Percentiles rank a stretch among this genome's conserved stretches.
Conservation (phyloP, 2,329 filamentous ascomycete genomes). For the Neofusicoccum cordaticola region DNA sequence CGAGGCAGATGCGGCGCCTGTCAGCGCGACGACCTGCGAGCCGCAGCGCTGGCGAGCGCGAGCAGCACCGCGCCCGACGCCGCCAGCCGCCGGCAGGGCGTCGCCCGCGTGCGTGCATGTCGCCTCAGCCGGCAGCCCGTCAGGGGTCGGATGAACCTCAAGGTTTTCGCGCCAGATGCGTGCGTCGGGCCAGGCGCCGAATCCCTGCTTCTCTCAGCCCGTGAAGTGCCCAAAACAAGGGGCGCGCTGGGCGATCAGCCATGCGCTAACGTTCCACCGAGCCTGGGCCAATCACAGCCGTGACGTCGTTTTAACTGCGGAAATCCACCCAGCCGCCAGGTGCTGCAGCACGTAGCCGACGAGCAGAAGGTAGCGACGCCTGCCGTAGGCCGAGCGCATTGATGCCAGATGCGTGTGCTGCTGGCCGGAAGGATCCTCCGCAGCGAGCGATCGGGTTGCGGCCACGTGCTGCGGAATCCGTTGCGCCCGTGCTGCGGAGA, state of each 20-base stretch:
- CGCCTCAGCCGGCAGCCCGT: conserved; percentile 7
- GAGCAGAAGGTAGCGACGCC: background rate
- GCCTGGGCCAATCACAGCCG: background rate
- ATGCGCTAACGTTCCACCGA: conserved; percentile 10
- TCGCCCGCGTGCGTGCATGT: background rate
- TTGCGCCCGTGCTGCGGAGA: conserved; percentile 9
- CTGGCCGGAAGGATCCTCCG: background rate
- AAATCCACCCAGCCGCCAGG: background rate
- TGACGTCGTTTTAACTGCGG: background rate
- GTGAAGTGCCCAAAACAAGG: conserved; percentile 10
- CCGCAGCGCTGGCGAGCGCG: background rate
- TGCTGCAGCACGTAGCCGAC: background rate
- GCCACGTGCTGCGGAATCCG: conserved; percentile 1
- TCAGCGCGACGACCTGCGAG: background rate
- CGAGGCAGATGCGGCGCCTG: background rate
- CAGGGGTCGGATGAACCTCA: conserved; percentile 9
- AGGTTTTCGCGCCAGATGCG: conserved; percentile 10
- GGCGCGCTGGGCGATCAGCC: conserved; percentile 4
- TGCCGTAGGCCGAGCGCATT: background rate
- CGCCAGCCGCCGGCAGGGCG: background rate
- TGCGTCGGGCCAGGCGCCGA: conserved; percentile 3
- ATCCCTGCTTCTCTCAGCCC: conserved; percentile 5
- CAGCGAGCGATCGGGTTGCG: background rate
- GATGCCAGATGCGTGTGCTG: background rate
- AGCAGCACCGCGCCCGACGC: background rate